phyloP scores from a whole-genome alignment of 2,329 filamentous ascomycete genomes.

The Aspergillus fumigatus region DNA sequence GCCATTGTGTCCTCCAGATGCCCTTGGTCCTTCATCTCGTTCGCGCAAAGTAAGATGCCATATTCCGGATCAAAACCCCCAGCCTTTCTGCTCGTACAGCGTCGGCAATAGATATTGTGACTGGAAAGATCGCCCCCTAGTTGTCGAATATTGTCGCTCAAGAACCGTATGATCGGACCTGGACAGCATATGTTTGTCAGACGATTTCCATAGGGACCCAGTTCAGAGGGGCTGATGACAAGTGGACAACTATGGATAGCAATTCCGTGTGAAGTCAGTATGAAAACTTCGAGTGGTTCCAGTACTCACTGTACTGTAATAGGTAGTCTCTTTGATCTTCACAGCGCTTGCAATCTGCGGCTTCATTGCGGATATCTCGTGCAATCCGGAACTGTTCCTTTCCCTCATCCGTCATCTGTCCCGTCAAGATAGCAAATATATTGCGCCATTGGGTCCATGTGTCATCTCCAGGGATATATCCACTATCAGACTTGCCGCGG shows the following conservation, averaged over 20 bases:
- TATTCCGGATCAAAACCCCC: conserved; percentile 84
- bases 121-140: conserved; percentile 72
- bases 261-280: background rate
- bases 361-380: conserved; percentile 71
- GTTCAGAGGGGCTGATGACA: background rate
- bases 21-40: conserved; percentile 73
- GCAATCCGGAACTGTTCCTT: conserved; percentile 71
- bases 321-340: conserved; percentile 80
- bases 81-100: conserved; percentile 67
- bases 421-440: conserved; percentile 77
- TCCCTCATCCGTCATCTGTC: conserved; percentile 65
- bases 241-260: background rate
- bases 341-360: conserved; percentile 72
- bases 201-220: background rate
- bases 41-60: conserved; percentile 89
- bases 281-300: background rate
- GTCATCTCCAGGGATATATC: conserved; percentile 39
- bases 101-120: conserved; percentile 73
- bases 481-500: conserved; percentile 26
- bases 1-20: conserved; percentile 91
- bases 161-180: conserved; percentile 78
- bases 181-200: background rate
- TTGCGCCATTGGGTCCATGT: conserved; percentile 64
- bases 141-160: conserved; percentile 73
- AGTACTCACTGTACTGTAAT: conserved; percentile 61